Percentiles rank a stretch among this genome's conserved stretches.
Evolutionary conservation across 1,139 yeast species (phyloP).

Genomic region (Debaryomyces robertsiae): DNA sequence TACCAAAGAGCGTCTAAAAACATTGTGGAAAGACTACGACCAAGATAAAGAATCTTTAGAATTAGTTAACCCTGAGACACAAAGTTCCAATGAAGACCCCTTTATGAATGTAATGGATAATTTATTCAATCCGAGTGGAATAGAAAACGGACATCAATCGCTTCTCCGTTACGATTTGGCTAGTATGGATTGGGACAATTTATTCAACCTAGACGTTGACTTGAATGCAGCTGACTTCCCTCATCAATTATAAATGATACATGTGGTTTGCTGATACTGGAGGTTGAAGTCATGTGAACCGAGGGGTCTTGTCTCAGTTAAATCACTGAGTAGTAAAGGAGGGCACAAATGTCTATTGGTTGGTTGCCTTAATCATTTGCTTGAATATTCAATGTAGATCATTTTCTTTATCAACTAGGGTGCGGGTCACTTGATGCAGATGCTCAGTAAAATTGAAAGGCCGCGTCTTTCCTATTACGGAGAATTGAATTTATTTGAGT

Average conservation of each 20-base stretch:
- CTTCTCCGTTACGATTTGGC: slow-evolving; percentile 3
- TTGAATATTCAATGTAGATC: too few species aligned
- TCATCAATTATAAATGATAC: neutral
- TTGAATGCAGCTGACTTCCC: neutral
- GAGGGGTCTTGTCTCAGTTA: too few species aligned
- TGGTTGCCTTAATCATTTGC: too few species aligned
- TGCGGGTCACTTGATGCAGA: too few species aligned
- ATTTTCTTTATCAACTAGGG: too few species aligned
- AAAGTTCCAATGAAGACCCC: neutral
- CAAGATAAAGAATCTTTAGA: neutral
- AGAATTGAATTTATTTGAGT: too few species aligned
- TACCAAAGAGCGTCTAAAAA: slow-evolving; percentile 11
- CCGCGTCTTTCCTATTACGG: too few species aligned
- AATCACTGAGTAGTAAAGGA: too few species aligned
- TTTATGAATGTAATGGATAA: slow-evolving; percentile 3
- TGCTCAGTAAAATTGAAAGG: too few species aligned
- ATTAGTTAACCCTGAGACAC: neutral
- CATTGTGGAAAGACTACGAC: slow-evolving; percentile 8
- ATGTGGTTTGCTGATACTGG: neutral
- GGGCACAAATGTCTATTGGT: too few species aligned
- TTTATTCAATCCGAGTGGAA: slow-evolving; percentile 3
- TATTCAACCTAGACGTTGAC: slow-evolving; percentile 2
- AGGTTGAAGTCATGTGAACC: too few species aligned
- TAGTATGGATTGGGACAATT: slow-evolving; percentile 5
- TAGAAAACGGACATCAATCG: slow-evolving; percentile 1